These are phyloP conservation scores for Rhizopogon vinicolor DNA, from an alignment of 768 basidiomycete species.

Conservation along the genomic window DNA sequence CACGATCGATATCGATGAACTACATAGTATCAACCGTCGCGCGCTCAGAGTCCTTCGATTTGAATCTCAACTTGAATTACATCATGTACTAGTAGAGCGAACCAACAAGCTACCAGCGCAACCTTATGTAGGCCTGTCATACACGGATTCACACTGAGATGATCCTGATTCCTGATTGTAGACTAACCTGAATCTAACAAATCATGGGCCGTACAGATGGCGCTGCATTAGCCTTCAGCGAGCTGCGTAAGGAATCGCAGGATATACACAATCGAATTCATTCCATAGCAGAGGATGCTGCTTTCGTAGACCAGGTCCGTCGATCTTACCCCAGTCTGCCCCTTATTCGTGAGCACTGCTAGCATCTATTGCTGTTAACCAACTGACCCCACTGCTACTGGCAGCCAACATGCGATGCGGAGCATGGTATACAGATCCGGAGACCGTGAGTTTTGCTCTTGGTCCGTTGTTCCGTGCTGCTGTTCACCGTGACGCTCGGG, in stretches of 20 bases:
- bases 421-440: conserved; percentile 86
- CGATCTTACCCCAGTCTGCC: conserved; percentile 46
- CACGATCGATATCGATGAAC: too few relatives aligned
- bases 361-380: neutral
- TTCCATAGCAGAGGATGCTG: conserved; percentile 75
- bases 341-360: conserved; percentile 43
- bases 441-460: conserved; percentile 35
- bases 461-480: neutral
- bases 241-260: conserved; percentile 62
- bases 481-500: conserved; percentile 7
- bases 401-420: conserved; percentile 91
- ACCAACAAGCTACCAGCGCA: too few relatives aligned
- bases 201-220: conserved; percentile 1
- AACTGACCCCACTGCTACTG: neutral
- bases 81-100: too few relatives aligned
- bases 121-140: too few relatives aligned
- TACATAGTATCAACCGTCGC: too few relatives aligned
- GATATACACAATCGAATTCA: conserved; percentile 87
- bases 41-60: too few relatives aligned
- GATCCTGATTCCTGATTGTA: neutral
- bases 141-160: neutral
- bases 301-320: conserved; percentile 58
- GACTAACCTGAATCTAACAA: neutral
- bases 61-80: too few relatives aligned
- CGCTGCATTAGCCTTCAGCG: conserved; percentile 31